Conservation (phyloP, 108 stramenopile genomes). For the Nitzschia sp. region DNA sequence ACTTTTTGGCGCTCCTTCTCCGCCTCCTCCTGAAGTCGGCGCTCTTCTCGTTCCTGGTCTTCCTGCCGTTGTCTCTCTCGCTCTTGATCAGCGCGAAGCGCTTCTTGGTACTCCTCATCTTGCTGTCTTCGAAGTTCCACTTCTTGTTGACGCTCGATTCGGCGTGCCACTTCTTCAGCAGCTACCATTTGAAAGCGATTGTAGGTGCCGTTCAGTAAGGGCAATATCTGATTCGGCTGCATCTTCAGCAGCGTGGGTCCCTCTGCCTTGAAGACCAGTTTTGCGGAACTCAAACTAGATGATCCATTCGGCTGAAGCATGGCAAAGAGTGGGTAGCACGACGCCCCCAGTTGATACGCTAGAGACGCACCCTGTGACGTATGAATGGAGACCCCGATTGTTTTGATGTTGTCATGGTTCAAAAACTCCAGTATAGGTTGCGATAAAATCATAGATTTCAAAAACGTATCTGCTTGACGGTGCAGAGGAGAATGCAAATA, state of each 20-base stretch:
- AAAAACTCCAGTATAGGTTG: constrained; percentile 52
- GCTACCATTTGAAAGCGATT: constrained; percentile 51
- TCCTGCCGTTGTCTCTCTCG: constrained; percentile 52
- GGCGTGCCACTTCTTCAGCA: constrained; percentile 52
- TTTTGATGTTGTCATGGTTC: constrained; percentile 46
- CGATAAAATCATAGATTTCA: constrained; percentile 21
- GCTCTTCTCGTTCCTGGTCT: constrained; percentile 37
- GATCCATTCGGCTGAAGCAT: constrained; percentile 60
- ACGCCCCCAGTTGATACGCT: constrained; percentile 56
- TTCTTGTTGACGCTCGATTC: constrained; percentile 74
- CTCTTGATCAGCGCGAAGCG: constrained; percentile 75
- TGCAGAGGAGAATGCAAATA: constrained; percentile 80
- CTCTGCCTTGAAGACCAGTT: constrained; percentile 64
- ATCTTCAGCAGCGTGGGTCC: constrained; percentile 52
- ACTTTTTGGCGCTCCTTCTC: constrained; percentile 26
- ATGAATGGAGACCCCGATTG: constrained; percentile 69
- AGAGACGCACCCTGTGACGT: constrained; percentile 73
- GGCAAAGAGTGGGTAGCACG: constrained; percentile 67
- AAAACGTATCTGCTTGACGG: constrained; percentile 36
- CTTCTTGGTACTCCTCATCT: constrained; percentile 81
- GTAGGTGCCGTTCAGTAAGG: constrained; percentile 47
- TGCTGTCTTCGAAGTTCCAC: constrained; percentile 69
- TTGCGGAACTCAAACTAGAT: constrained; percentile 32
- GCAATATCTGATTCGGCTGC: constrained; percentile 40
- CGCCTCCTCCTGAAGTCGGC: constrained; percentile 12